Base-by-base conservation (phyloP, 1,284 basidiomycete species). In the Cutaneotrichosporon cavernicola region DNA sequence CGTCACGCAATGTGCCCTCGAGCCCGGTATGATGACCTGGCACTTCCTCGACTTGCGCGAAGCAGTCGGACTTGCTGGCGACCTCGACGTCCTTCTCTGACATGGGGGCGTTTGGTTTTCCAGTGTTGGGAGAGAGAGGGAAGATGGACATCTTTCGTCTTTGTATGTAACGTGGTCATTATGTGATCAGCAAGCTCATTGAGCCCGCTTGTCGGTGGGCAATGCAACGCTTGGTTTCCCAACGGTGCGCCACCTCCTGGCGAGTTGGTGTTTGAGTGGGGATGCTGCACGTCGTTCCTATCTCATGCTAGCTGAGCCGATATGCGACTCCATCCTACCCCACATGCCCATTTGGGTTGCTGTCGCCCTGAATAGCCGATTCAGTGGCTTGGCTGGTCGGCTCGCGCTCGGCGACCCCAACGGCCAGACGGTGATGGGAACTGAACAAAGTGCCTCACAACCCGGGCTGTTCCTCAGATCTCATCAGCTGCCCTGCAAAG, bases 1-100 rank as follows among this genome's bases (percentile, higher is more conserved):
- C 11, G 38, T 60, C 58, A 13, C 62, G 62, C 26, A 38, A 14
- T 13, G 36, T 50, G 3, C 26, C 34, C 18, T 60, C 53, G 4
- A 18, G 21, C 18, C 32, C 56, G 3, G n/a, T 34, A 4, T 49
- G 50, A 3, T 18, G 22, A 2, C 13, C 52, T 2, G 36, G 22
- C n/a, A 46, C 58, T 3, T 51, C 32, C 18, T 50, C 18, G n/a
- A 63, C 52, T 3, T 59, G 10, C 8, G 32, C 57, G 8, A 34
- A 16, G 14, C 10, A 50, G 26, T 30, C 49, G 11, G 2, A 18
- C 61, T 63, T 63, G 51, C 51, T 53, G 3, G 31, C 51, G 30
- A n/a, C 7, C 16, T 53, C 51, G 36, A 10, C n/a, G 21, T 53
- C 50, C 38, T 61, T 56, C 14, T 49, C 32, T 2, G 43, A n/a